Evolutionary conservation across 2,329 filamentous ascomycete species (phyloP).

Genomic region (Aspergillus costaricaensis): DNA sequence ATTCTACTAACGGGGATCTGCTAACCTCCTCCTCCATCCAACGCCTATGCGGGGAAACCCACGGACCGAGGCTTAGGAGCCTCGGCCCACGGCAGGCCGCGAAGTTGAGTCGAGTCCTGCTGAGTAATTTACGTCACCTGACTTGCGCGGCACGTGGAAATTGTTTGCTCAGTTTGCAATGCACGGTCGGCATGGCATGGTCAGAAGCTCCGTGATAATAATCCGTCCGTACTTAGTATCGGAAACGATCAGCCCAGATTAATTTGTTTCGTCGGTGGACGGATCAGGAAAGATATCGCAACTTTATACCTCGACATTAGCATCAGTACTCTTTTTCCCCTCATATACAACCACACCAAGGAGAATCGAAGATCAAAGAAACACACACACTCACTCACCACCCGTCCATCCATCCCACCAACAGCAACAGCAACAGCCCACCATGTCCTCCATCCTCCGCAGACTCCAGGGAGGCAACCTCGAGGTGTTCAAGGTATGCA

Average conservation of each 20-base stretch:
- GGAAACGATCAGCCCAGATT: constrained; percentile 1
- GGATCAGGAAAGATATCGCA: background rate
- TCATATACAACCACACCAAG: too few species aligned
- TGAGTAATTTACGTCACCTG: constrained; percentile 8
- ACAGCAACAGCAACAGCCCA: constrained; percentile 14
- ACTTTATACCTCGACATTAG: background rate
- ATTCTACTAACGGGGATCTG: background rate
- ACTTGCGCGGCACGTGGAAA: constrained; percentile 7
- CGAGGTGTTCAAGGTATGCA: constrained; percentile 85
- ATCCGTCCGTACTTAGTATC: constrained; percentile 7
- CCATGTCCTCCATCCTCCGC: constrained; percentile 45
- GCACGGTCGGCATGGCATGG: constrained; percentile 1
- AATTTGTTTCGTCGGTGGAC: constrained; percentile 12
- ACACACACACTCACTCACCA: background rate
- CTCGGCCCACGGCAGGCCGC: constrained; percentile 14
- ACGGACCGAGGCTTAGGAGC: constrained; percentile 17
- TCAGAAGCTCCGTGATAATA: constrained; percentile 20
- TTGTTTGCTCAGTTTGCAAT: constrained; percentile 25
- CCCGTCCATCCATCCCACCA: background rate
- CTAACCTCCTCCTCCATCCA: background rate
- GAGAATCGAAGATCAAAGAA: background rate
- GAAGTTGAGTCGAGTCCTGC: background rate
- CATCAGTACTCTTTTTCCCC: too few species aligned
- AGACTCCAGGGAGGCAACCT: constrained; percentile 82
- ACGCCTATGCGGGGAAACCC: constrained; percentile 13